These are phyloP conservation scores for Cyclotella baltica DNA, from an alignment of 108 stramenopile genomes.

Conservation along the genomic window DNA sequence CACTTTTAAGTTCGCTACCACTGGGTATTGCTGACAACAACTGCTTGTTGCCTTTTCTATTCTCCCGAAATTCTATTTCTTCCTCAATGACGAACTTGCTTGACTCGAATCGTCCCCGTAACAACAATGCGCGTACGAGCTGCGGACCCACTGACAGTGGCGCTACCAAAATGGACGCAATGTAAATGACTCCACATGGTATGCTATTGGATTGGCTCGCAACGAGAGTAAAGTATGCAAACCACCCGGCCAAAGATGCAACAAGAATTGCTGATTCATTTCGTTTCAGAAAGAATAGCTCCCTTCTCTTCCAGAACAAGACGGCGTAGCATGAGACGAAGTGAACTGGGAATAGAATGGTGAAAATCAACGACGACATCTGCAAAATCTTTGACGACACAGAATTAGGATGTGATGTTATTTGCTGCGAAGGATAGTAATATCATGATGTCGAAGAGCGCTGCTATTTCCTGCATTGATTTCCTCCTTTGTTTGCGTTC, in stretches of 20 bases:
- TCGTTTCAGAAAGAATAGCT: constrained; percentile 31
- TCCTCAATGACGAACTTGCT: constrained; percentile 21
- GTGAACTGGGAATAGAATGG: constrained; percentile 31
- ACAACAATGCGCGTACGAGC: constrained; percentile 30
- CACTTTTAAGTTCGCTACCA: constrained; percentile 8
- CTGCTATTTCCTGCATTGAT: no score
- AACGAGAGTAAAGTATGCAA: constrained; percentile 51
- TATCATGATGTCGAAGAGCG: no score
- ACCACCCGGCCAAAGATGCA: constrained; percentile 48
- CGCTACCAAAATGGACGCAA: constrained; percentile 33
- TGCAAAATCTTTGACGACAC: neutral
- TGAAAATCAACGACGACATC: constrained; percentile 19
- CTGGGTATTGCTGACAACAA: neutral
- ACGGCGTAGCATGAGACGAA: constrained; percentile 26
- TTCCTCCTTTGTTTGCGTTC: no score
- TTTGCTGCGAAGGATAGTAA: neutral
- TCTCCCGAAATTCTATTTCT: constrained; percentile 31
- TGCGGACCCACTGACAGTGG: constrained; percentile 44
- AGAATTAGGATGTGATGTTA: neutral
- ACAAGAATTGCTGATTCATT: constrained; percentile 27
- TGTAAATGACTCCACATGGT: constrained; percentile 41
- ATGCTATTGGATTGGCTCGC: constrained; percentile 23
- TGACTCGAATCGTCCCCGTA: constrained; percentile 19
- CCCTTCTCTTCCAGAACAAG: constrained; percentile 26
- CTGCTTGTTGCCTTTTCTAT: neutral